These are phyloP conservation scores for Crepidotus variabilis DNA, from an alignment of 768 basidiomycete species.

Conservation along the genomic window DNA sequence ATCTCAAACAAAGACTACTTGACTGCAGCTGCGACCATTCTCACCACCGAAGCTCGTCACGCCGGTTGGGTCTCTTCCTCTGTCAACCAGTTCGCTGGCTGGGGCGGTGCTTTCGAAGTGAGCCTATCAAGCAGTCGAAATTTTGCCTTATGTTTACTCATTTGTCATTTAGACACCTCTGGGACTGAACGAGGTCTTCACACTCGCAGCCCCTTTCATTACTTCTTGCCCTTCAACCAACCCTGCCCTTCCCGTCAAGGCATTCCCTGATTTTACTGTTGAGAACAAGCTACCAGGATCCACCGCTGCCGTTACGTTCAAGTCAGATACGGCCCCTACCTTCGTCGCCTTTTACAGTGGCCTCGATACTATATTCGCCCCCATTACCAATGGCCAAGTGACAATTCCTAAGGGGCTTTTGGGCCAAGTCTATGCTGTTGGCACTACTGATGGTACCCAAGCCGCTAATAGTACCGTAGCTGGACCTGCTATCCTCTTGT, in stretches of 20 bases:
- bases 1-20: conserved; percentile 45
- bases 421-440: conserved; percentile 51
- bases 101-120: conserved; percentile 61
- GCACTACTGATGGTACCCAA: conserved; percentile 28
- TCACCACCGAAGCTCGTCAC: conserved; percentile 59
- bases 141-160: background rate
- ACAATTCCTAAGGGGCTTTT: conserved; percentile 37
- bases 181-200: conserved; percentile 34
- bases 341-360: conserved; percentile 47
- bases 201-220: conserved; percentile 43
- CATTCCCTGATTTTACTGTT: conserved; percentile 22
- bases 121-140: background rate
- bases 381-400: conserved; percentile 21
- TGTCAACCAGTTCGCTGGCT: conserved; percentile 43
- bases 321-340: conserved; percentile 9
- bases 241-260: conserved; percentile 31
- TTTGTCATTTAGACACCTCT: conserved; percentile 33
- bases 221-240: conserved; percentile 51
- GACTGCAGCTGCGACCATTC: conserved; percentile 55
- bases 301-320: conserved; percentile 19
- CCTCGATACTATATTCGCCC: conserved; percentile 36
- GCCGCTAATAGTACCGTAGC: conserved; percentile 42
- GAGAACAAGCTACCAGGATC: conserved; percentile 18
- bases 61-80: conserved; percentile 58
- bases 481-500: conserved; percentile 47